Conservation (phyloP, 306 rosid genomes). For the Vigna reflexopilosa region DNA sequence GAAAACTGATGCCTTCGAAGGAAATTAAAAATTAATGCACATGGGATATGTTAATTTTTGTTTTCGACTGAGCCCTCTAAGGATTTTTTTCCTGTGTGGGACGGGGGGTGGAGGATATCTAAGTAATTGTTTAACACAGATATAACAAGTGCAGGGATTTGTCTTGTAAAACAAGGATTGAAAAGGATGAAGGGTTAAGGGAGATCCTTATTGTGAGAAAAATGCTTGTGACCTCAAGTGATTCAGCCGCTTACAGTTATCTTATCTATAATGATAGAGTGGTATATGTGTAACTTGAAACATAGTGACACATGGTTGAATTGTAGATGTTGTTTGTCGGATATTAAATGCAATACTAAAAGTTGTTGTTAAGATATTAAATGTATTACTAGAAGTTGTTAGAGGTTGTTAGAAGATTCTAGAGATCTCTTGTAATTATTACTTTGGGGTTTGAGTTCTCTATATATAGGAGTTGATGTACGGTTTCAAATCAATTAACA, state of each 20-base stretch:
- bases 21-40: not conserved
- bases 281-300: not conserved
- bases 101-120: not conserved
- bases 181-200: not conserved
- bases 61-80: constrained; percentile 6
- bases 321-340: not conserved
- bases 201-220: constrained; percentile 6
- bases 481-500: no score
- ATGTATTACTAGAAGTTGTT: no score
- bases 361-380: no score
- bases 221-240: constrained; percentile 9
- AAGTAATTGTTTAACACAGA: not conserved
- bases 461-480: no score
- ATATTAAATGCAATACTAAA: no score
- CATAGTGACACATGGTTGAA: constrained; percentile 15
- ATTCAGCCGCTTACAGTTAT: not conserved
- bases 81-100: not conserved
- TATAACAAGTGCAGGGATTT: not conserved
- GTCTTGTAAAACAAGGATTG: constrained; percentile 14
- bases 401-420: no score
- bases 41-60: constrained; percentile 20
- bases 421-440: no score
- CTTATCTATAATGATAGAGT: constrained; percentile 19
- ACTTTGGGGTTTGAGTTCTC: no score
- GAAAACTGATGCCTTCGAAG: not conserved